These are phyloP conservation scores for Theileria equi DNA, from an alignment of 169 alveolate species.

Conservation along the genomic window DNA sequence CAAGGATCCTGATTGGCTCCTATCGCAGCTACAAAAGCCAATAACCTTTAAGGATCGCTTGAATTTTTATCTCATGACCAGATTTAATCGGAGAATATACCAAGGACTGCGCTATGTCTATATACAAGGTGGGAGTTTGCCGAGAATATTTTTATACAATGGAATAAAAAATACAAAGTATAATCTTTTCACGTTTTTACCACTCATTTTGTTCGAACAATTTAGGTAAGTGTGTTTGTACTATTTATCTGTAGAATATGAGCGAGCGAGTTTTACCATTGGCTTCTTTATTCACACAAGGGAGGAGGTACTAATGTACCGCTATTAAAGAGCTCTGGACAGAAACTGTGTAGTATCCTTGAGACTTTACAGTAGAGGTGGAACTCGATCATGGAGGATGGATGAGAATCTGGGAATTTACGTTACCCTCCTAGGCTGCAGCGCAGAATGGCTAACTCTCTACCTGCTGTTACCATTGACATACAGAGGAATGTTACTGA, in stretches of 20 bases:
- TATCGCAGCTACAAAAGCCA: constrained; percentile 29
- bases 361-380: too few species aligned
- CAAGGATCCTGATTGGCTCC: constrained; percentile 31
- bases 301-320: too few species aligned
- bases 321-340: too few species aligned
- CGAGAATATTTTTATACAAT: constrained; percentile 77
- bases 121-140: constrained; percentile 72
- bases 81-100: constrained; percentile 64
- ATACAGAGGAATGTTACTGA: too few species aligned
- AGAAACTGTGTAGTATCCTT: too few species aligned
- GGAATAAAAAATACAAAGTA: constrained; percentile 87
- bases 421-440: too few species aligned
- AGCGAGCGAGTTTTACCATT: background rate
- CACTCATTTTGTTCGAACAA: constrained; percentile 88
- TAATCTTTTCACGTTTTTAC: constrained; percentile 84
- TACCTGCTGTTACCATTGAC: too few species aligned
- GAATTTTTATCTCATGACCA: constrained; percentile 28
- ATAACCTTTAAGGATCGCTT: constrained; percentile 46
- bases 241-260: background rate
- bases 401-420: too few species aligned
- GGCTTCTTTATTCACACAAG: background rate
- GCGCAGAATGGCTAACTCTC: too few species aligned
- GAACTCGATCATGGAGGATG: too few species aligned
- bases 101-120: constrained; percentile 67
- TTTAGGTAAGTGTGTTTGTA: constrained; percentile 73